phyloP scores from a whole-genome alignment of 2,329 filamentous ascomycete genomes.

The Metarhizium album region DNA sequence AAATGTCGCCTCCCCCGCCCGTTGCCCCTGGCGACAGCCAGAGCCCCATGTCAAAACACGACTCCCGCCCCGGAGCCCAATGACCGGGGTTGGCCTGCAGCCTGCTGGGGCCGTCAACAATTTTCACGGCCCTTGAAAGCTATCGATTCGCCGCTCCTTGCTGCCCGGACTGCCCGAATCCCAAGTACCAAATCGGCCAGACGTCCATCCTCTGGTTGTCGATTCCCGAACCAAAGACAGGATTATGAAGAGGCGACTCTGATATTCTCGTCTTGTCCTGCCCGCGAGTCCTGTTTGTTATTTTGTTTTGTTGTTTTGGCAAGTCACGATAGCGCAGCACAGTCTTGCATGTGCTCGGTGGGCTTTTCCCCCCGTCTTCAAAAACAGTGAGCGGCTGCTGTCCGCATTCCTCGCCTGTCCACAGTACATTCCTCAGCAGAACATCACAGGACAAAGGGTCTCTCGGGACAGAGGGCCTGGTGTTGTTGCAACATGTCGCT shows the following conservation, averaged over 20 bases:
- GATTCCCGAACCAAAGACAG: not conserved
- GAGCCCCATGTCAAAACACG: conserved; percentile 5
- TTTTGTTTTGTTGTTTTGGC: not conserved
- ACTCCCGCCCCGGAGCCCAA: conserved; percentile 3
- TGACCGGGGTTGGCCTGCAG: not conserved
- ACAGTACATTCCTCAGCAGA: conserved; percentile 18
- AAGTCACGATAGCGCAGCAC: too few relatives aligned
- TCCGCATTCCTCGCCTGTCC: conserved; percentile 21
- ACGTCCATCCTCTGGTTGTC: not conserved
- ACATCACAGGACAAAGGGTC: conserved; percentile 8
- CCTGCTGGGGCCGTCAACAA: conserved; percentile 7
- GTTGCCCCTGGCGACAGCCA: conserved; percentile 7
- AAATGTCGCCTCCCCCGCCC: not conserved
- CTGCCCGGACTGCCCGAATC: not conserved
- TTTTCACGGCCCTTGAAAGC: not conserved
- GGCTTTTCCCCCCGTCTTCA: not conserved
- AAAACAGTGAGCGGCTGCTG: conserved; percentile 19
- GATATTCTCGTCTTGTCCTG: not conserved
- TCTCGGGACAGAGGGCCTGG: not conserved
- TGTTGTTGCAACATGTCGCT: conserved; percentile 18
- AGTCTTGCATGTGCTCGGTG: not conserved
- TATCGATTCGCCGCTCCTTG: conserved; percentile 1
- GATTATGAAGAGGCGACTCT: conserved; percentile 6
- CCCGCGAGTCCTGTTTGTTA: not conserved
- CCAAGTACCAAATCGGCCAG: too few relatives aligned